These are phyloP conservation scores for Epichloe elymi DNA, from an alignment of 2,329 filamentous ascomycete species.

Conservation along the genomic window DNA sequence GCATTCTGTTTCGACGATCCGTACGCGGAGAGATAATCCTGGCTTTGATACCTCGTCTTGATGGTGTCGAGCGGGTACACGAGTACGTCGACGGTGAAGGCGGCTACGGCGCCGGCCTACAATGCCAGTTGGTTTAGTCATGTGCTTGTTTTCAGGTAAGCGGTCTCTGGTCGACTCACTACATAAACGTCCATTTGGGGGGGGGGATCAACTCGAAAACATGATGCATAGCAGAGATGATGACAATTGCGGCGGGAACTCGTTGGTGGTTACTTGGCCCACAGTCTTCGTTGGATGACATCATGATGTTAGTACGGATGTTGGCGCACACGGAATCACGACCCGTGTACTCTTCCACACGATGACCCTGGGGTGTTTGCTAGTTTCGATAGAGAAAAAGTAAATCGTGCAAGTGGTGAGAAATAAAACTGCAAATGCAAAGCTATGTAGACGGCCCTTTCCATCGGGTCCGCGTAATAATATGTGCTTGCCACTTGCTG, in stretches of 20 bases:
- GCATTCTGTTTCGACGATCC: conserved; percentile 40
- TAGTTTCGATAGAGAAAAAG: too few relatives aligned
- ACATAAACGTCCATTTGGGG: conserved; percentile 18
- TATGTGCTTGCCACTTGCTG: too few relatives aligned
- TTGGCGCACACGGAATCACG: too few relatives aligned
- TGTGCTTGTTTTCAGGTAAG: background rate
- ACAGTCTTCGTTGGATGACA: background rate
- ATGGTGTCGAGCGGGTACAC: conserved; percentile 83
- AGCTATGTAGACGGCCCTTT: too few relatives aligned
- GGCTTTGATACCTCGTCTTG: conserved; percentile 75
- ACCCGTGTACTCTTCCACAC: too few relatives aligned
- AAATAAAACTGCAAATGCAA: too few relatives aligned
- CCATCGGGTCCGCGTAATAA: too few relatives aligned
- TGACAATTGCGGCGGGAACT: background rate
- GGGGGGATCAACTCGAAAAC: background rate
- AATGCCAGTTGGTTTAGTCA: background rate
- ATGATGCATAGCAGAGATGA: background rate
- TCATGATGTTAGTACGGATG: conserved; percentile 4
- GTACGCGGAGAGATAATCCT: conserved; percentile 58
- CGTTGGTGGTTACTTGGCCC: background rate
- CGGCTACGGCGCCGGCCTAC: conserved; percentile 73
- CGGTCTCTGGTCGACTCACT: conserved; percentile 10
- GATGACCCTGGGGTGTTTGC: too few relatives aligned
- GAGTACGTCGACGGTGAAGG: conserved; percentile 73
- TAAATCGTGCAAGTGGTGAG: too few relatives aligned